Conservation (phyloP, 441 rosid genomes). For the Erodium trifolium region DNA sequence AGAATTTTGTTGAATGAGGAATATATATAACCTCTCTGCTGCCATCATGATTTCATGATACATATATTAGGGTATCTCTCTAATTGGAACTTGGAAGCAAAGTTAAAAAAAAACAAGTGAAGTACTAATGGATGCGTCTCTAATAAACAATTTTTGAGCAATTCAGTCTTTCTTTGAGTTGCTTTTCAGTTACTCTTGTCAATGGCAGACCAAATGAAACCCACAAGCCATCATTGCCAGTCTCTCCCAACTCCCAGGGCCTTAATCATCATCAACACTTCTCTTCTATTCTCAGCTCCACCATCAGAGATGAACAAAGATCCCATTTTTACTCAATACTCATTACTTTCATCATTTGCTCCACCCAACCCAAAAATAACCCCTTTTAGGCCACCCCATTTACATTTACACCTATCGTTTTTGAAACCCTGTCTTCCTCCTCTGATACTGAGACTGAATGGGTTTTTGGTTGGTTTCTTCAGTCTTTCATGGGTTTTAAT, state of each 20-base stretch:
- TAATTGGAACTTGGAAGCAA: slow-evolving; percentile 5
- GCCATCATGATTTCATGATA: no score
- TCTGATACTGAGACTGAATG: background rate
- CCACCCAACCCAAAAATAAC: slow-evolving; percentile 1
- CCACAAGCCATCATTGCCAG: background rate
- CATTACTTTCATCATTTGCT: background rate
- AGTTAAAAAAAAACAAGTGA: background rate
- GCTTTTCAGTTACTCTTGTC: slow-evolving; percentile 6
- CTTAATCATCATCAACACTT: background rate
- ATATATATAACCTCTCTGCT: no score
- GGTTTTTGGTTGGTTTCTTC: background rate
- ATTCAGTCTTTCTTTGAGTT: background rate
- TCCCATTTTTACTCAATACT: background rate
- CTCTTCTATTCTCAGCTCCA: background rate
- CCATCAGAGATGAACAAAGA: background rate
- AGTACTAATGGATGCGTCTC: no score
- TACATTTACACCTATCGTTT: background rate
- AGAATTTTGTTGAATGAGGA: no score
- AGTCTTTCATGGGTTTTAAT: background rate
- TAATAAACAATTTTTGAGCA: no score
- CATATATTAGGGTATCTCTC: no score
- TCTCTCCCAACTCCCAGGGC: background rate
- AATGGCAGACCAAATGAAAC: background rate
- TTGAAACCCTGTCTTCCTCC: slow-evolving; percentile 8
- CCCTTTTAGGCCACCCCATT: slow-evolving; percentile 2